These are phyloP conservation scores for Hanseniaspora sp. DNA, from an alignment of 1,139 yeast genomes.

Conservation along the genomic window DNA sequence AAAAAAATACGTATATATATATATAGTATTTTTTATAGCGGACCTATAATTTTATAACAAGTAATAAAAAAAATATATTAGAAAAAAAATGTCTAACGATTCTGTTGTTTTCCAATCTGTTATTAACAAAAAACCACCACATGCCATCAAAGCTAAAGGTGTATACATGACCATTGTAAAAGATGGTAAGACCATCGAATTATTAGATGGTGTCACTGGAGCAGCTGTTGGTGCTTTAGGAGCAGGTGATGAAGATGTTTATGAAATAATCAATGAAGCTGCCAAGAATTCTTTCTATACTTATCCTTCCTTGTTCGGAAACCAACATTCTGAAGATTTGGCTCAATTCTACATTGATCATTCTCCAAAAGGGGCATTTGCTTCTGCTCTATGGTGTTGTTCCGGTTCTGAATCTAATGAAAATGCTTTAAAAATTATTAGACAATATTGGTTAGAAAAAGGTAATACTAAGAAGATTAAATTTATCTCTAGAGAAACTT, in stretches of 20 bases:
- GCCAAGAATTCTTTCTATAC: conserved; percentile 33
- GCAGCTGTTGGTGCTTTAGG: conserved; percentile 31
- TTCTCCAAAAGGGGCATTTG: conserved; percentile 39
- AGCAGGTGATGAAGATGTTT: conserved; percentile 26
- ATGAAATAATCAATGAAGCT: conserved; percentile 23
- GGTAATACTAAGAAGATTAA: conserved; percentile 36
- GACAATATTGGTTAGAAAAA: conserved; percentile 39
- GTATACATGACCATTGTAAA: conserved; percentile 39
- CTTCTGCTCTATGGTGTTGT: conserved; percentile 39
- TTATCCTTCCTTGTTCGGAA: conserved; percentile 35
- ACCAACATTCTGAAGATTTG: conserved; percentile 38
- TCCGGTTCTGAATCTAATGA: conserved; percentile 48
- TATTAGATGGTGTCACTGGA: conserved; percentile 30
- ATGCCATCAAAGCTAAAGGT: conserved; percentile 41
- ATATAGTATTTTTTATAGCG: not conserved
- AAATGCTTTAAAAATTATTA: conserved; percentile 40
- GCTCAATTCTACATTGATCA: conserved; percentile 38
- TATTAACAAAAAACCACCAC: conserved; percentile 35
- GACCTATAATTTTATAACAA: not conserved
- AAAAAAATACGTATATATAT: too few species aligned
- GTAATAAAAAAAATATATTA: conserved; percentile 1
- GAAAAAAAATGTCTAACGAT: conserved; percentile 14
- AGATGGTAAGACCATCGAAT: conserved; percentile 35
- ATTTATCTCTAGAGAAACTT: conserved; percentile 38
- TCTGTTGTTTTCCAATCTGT: conserved; percentile 36